Conservation (phyloP, 495 filamentous ascomycete species). For the Talaromyces ruber region DNA sequence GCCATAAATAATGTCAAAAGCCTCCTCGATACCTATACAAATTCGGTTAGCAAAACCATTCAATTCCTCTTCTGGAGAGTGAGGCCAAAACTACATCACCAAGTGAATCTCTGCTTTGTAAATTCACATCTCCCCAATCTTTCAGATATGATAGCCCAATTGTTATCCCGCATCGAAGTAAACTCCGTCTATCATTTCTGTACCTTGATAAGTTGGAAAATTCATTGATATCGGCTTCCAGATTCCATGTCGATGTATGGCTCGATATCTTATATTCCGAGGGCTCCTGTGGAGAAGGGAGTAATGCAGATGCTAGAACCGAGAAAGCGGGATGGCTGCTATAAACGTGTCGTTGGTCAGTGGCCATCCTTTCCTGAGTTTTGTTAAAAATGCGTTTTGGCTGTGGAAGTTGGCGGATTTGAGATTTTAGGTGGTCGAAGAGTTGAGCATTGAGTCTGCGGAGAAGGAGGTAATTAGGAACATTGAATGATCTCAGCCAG, state of each 20-base stretch:
- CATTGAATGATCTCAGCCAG: too few relatives aligned
- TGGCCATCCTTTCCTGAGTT: not conserved
- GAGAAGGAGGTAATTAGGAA: too few relatives aligned
- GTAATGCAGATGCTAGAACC: slow-evolving; percentile 26
- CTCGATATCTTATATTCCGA: not conserved
- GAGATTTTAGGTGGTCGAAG: not conserved
- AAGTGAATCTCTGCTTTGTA: not conserved
- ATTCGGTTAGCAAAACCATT: not conserved
- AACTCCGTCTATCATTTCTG: slow-evolving; percentile 12
- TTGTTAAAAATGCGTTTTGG: not conserved
- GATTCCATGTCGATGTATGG: slow-evolving; percentile 18
- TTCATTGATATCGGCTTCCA: slow-evolving; percentile 6
- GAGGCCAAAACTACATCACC: not conserved
- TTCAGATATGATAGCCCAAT: slow-evolving; percentile 31
- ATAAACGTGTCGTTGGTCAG: slow-evolving; percentile 13
- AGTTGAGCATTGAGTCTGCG: too few relatives aligned
- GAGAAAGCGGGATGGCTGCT: slow-evolving; percentile 24
- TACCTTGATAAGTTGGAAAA: slow-evolving; percentile 12
- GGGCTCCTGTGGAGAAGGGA: slow-evolving; percentile 2
- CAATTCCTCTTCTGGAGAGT: not conserved
- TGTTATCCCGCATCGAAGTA: slow-evolving; percentile 24
- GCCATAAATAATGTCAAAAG: not conserved
- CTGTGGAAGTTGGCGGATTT: not conserved
- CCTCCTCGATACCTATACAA: not conserved
- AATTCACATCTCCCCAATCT: slow-evolving; percentile 8